Evolutionary conservation across 495 filamentous ascomycete genomes (phyloP).

Genomic region (Neurospora terricola): DNA sequence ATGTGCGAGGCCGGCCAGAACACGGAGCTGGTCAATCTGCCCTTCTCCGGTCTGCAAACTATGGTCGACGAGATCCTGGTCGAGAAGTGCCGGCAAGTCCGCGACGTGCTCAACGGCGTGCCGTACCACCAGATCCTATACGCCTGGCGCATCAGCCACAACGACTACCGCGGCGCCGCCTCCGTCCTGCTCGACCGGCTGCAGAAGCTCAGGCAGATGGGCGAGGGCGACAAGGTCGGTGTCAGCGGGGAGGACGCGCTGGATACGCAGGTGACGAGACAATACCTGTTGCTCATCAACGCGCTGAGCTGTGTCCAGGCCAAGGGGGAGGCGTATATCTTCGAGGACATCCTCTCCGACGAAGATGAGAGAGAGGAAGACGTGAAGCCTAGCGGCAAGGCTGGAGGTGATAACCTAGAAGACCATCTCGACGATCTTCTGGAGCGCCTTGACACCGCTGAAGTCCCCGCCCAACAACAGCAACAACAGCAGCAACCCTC

Average conservation of each 20-base stretch:
- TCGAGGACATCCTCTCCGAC: conserved; percentile 31
- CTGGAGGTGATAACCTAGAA: conserved; percentile 16
- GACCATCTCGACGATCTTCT: conserved; percentile 17
- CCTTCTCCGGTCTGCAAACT: conserved; percentile 63
- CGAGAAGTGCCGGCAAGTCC: conserved; percentile 47
- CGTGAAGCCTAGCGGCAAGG: background rate
- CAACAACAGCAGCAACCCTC: background rate
- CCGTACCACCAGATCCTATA: conserved; percentile 79
- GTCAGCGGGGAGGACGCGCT: conserved; percentile 42
- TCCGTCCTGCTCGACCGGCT: conserved; percentile 58
- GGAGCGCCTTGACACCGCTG: conserved; percentile 9
- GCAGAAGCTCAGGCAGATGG: conserved; percentile 38
- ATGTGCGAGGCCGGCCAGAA: conserved; percentile 61
- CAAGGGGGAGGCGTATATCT: conserved; percentile 60
- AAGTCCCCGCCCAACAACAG: background rate
- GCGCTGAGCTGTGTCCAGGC: conserved; percentile 71
- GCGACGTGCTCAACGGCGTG: conserved; percentile 46
- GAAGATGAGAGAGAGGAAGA: conserved; percentile 27
- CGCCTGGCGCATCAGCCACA: conserved; percentile 72
- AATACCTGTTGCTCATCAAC: conserved; percentile 82
- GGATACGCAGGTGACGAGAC: conserved; percentile 49
- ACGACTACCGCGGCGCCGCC: conserved; percentile 83
- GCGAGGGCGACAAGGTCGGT: conserved; percentile 35
- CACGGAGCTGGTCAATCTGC: conserved; percentile 59
- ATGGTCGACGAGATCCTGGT: conserved; percentile 69